Evolutionary conservation across 139 green algal species (phyloP), one percentile per base, ranked within the genome.

Genomic region (Coelastrella sp.): DNA sequence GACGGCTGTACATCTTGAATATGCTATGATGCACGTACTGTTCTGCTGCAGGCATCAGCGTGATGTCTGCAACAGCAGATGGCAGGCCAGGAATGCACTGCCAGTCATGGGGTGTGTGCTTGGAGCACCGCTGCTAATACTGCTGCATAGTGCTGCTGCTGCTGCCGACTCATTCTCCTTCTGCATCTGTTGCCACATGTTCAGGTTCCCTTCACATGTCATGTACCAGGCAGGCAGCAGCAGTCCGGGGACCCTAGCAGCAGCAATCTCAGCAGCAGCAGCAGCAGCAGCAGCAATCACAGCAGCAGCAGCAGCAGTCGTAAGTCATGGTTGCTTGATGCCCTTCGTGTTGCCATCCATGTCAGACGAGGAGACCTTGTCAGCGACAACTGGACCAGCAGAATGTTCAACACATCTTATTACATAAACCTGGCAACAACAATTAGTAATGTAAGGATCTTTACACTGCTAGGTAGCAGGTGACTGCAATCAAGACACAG

Each of bases 311-410:
- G 6, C 59, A 37, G n/a, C 45, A 57, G 27, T 30, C n/a, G 66
- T 34, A 74, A 74, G 66, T 27, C 68, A 21, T 79, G 71, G 71
- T 41, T 79, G 71, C 41, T 79, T 41, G 45, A 62, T 41, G 71
- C 25, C 4, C 25, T 79, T 11, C 25, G 71, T 41, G 21, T 79
- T 25, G 71, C 71, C 23, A 62, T 79, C 34, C 71, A 79, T 35
- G 8, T 79, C 11, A 62, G 71, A 41, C 71, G 71, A 23, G 71
- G 71, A 15, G 71, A 79, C 71, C 37, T 79, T 34, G 37, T 25
- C n/a, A 77, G 38, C 68, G 57, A 77, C 40, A 40, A 5, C 15
- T 77, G 68, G 68, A 35, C 19, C 38, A n/a, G 34, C 68, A n/a
- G 68, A n/a, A 34, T 53, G 37, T 21, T 77, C 8, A 19, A 37